Evolutionary conservation across 164 flowering plant species (phyloP).

Genomic region (Stephania yunnanensis): DNA sequence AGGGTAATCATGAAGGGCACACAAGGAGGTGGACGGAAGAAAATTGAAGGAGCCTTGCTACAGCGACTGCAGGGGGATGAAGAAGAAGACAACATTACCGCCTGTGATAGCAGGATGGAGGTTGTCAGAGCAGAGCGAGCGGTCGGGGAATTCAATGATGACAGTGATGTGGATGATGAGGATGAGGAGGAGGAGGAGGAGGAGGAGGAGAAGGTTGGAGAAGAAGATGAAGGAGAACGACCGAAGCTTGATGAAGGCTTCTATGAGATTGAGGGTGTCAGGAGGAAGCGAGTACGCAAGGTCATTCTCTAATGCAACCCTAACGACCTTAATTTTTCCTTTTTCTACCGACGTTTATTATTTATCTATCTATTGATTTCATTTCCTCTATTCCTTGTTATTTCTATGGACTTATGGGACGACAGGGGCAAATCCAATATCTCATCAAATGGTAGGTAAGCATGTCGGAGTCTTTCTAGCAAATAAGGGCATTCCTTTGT

Average conservation of each 20-base stretch:
- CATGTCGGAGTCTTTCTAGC: background rate
- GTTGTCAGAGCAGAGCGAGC: background rate
- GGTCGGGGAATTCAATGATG: background rate
- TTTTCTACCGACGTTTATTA: background rate
- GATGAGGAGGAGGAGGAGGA: constrained; percentile 27
- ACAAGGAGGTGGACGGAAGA: constrained; percentile 5
- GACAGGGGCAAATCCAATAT: constrained; percentile 69
- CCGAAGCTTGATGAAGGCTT: constrained; percentile 83
- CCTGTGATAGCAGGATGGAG: background rate
- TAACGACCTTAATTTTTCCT: background rate
- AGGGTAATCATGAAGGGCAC: constrained; percentile 5
- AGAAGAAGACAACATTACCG: background rate
- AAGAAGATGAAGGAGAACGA: constrained; percentile 20
- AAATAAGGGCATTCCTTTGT: background rate
- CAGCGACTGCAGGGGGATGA: background rate
- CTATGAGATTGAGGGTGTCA: constrained; percentile 81
- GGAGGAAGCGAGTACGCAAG: constrained; percentile 73
- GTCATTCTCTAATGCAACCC: constrained; percentile 20
- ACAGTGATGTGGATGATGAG: constrained; percentile 4
- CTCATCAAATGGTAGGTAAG: constrained; percentile 78
- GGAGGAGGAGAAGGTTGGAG: constrained; percentile 20
- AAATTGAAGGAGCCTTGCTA: constrained; percentile 7
- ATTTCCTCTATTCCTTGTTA: background rate
- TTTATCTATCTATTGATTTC: background rate
- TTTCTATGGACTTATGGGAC: constrained; percentile 1